Evolutionary conservation across 116 monocot species (phyloP), one percentile per base, ranked within the genome.

Genomic region (Phalaenopsis hybrid): DNA sequence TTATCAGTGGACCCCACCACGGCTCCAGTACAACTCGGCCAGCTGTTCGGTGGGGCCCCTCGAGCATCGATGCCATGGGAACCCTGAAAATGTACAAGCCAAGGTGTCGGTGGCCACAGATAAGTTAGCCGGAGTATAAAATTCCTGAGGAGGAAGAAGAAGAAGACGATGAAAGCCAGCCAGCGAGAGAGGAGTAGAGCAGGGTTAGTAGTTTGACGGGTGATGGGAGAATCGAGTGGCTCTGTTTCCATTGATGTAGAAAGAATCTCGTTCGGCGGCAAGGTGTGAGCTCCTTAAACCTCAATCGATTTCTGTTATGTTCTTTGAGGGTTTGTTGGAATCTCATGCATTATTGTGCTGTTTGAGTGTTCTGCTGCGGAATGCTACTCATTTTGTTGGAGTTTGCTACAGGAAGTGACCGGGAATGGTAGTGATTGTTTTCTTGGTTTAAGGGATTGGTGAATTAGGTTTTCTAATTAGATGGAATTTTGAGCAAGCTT

Each of bases 181-280:
- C 31, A 8, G 37, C 3, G 43, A 33, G 49, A 65, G 41, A 73
- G 34, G 72, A 37, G 67, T 2, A 16, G 55, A 13, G 13, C 55
- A 55, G 15, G 13, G 55, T 16, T 51, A 10, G 51, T 51, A 10
- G 63, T 74, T 68, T 63, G 11, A 6, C 49, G 20, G 57, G 25
- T 57, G 20, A 89, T 89, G 89, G 89, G 84, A 3, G 89, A 86
- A 46, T 89, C 89, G 6, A 84, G 86, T 73, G 82, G 82, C 81
- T 89, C 89, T 31, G 80, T 86, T 31, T 86, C 84, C 5, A 76
- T 89, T 63, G 89, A 89, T 67, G 84, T 89, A 44, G 89, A 89
- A 77, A 82, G 82, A 68, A 86, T 89, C 73, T 89, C 82, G 8
- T 79, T 86, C 61, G 86, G 89, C 8, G 89, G 89, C 68, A 83